Conservation (phyloP, 495 filamentous ascomycete genomes). For the Viridothelium virens region DNA sequence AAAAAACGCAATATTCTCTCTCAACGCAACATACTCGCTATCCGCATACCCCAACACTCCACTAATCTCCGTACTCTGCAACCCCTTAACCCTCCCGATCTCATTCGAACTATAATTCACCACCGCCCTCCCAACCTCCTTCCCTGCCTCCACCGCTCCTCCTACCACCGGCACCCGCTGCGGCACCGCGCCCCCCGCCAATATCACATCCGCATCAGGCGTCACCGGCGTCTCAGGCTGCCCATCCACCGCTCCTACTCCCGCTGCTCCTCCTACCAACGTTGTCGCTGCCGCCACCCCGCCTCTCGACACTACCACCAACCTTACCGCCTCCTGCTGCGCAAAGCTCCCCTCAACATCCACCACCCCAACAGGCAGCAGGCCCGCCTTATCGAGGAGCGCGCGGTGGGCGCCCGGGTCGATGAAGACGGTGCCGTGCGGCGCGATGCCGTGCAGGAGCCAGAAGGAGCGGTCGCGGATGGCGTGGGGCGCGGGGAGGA, state of each 20-base stretch:
- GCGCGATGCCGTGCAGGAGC: slow-evolving; percentile 88
- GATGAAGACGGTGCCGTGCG: slow-evolving; percentile 86
- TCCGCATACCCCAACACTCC: slow-evolving; percentile 80
- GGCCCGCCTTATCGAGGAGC: slow-evolving; percentile 70
- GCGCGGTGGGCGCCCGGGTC: slow-evolving; percentile 79
- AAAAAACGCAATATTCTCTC: slow-evolving; percentile 82
- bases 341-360: slow-evolving; percentile 80
- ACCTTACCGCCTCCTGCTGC: slow-evolving; percentile 81
- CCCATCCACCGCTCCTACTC: too few species aligned
- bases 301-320: slow-evolving; percentile 55
- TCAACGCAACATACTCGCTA: slow-evolving; percentile 84
- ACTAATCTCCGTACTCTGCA: slow-evolving; percentile 72
- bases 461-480: slow-evolving; percentile 93
- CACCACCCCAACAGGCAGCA: slow-evolving; percentile 84
- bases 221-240: slow-evolving; percentile 31
- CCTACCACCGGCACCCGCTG: slow-evolving; percentile 22
- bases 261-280: too few species aligned
- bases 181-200: slow-evolving; percentile 74
- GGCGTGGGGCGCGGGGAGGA: slow-evolving; percentile 76
- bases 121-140: slow-evolving; percentile 88
- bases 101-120: slow-evolving; percentile 88
- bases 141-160: slow-evolving; percentile 46
- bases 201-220: slow-evolving; percentile 51
- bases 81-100: slow-evolving; percentile 74
- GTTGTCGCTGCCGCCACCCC: slow-evolving; percentile 17